Evolutionary conservation across 140 eudicot genomes (phyloP).

Genomic region (Cichorium intybus): DNA sequence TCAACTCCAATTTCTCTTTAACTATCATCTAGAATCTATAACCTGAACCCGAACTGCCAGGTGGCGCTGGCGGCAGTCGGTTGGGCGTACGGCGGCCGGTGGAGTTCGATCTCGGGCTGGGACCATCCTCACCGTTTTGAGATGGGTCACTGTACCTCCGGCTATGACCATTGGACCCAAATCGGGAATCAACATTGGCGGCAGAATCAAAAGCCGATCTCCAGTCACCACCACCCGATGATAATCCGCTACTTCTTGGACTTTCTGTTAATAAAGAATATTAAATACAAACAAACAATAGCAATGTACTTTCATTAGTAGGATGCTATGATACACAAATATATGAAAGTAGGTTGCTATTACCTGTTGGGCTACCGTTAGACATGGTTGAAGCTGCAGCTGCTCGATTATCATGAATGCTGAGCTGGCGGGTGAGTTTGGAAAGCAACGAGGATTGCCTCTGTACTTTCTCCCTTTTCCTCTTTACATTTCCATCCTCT

Average conservation of each 20-base stretch:
- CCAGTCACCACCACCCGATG: slow-evolving; percentile 68
- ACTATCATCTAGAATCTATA: slow-evolving; percentile 61
- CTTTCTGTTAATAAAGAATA: slow-evolving; percentile 35
- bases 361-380: slow-evolving; percentile 67
- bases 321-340: too few species aligned
- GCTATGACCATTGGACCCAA: slow-evolving; percentile 74
- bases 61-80: slow-evolving; percentile 98
- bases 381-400: slow-evolving; percentile 73
- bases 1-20: slow-evolving; percentile 8
- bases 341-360: not conserved
- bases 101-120: slow-evolving; percentile 51
- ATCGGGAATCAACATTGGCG: slow-evolving; percentile 66
- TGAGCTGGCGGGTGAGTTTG: slow-evolving; percentile 81
- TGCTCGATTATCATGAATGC: slow-evolving; percentile 93
- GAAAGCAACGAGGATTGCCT: slow-evolving; percentile 90
- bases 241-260: slow-evolving; percentile 57
- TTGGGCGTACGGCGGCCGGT: slow-evolving; percentile 88
- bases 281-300: not conserved
- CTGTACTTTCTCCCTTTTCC: slow-evolving; percentile 73
- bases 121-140: slow-evolving; percentile 57
- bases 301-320: not conserved
- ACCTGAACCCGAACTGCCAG: slow-evolving; percentile 57
- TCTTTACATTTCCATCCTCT: slow-evolving; percentile 89
- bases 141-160: slow-evolving; percentile 70
- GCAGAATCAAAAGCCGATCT: slow-evolving; percentile 98